Evolutionary conservation across 2,329 filamentous ascomycete species (phyloP), one percentile per base, ranked within the genome.

Genomic region (Pezicula radicicola): DNA sequence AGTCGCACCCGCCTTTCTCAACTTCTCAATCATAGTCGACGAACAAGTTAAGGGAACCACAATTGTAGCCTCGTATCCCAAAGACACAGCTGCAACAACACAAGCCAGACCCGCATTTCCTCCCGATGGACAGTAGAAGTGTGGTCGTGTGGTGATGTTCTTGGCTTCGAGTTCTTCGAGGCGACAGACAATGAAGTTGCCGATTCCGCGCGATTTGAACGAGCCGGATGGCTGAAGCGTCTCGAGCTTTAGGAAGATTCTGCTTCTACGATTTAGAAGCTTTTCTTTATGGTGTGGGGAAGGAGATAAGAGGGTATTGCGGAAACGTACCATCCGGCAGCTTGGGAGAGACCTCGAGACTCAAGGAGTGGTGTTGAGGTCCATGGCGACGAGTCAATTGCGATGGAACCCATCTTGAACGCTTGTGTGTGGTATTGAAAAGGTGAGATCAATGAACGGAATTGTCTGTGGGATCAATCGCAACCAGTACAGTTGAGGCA

Each of bases 61-160:
- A 55, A 96, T 87, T 5, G 89, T 93, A 66, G 83, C 85, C 1
- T 81, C 83, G 41, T 81, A 77, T 9, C 76, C 72, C 6, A 94
- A 77, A 2, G 80, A 75, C 21, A 75, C 73, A 12, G 89, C 87
- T 1, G 90, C 87, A 45, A 83, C 85, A 15, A 89, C 88, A 62
- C 88, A 90, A 1, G 90, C 91, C 4, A 96, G 81, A 1, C 91
- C 91, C 2, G 91, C 91, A 65, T 96, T 96, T 52, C 91, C 91
- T 53, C 89, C 90, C 2, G 84, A 89, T 12, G 86, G 88, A 64
- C 81, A 87, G 73, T 89, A 94, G 77, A 93, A 93, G 73, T 89
- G 88, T 2, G 77, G 70, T 66, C 51, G 67, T 64, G 27, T 72
- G 47, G 36, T 55, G 50, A 58, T 39, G 52, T 50, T 46, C 52